Conservation (phyloP, 2,329 filamentous ascomycete genomes). For the Exophiala sp. region DNA sequence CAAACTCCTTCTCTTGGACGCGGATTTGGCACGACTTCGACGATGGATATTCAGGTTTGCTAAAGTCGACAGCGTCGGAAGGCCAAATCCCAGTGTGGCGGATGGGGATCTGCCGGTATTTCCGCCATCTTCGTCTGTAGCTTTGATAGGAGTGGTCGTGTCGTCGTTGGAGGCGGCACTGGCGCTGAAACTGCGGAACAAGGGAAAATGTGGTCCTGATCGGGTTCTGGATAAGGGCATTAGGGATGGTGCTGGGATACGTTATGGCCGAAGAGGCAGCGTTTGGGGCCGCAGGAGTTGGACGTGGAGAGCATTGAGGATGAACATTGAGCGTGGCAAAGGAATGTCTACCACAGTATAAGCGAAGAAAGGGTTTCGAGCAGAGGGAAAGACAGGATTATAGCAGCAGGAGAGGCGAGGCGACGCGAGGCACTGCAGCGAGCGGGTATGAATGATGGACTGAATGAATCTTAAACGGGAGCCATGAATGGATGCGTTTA, state of each 20-base stretch:
- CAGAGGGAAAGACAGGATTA: background rate
- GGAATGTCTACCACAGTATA: background rate
- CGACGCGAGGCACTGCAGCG: background rate
- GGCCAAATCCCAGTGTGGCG: slow-evolving; percentile 7
- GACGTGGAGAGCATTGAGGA: background rate
- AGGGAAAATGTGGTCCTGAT: slow-evolving; percentile 12
- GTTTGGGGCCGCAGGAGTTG: background rate
- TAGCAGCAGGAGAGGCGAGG: background rate
- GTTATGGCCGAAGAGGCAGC: background rate
- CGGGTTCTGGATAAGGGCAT: slow-evolving; percentile 19
- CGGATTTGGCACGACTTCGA: slow-evolving; percentile 8
- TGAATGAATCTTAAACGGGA: background rate
- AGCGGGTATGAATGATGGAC: no score
- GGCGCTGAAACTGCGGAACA: slow-evolving; percentile 23
- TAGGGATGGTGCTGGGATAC: background rate
- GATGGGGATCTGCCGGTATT: background rate
- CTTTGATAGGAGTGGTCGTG: background rate
- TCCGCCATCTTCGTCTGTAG: slow-evolving; percentile 1
- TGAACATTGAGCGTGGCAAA: background rate
- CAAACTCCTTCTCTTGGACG: slow-evolving; percentile 7
- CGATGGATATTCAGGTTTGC: slow-evolving; percentile 14
- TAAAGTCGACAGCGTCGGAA: slow-evolving; percentile 11
- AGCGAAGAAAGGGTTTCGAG: background rate
- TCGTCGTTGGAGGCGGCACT: slow-evolving; percentile 6
- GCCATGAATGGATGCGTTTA: no score